Evolutionary conservation across 345 rosid species (phyloP).

Genomic region (Bretschneidera sinensis): DNA sequence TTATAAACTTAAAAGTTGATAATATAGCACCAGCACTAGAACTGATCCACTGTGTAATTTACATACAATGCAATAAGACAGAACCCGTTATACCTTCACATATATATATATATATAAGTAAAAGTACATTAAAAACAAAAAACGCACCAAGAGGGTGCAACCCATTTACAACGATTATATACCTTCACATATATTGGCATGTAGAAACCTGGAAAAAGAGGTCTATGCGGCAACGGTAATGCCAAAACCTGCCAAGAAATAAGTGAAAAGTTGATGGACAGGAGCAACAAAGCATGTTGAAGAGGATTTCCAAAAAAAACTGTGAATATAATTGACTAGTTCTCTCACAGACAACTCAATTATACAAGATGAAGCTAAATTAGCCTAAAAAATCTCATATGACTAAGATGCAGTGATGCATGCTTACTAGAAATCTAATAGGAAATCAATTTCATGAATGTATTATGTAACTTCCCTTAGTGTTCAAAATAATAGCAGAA

Average conservation of each 20-base stretch:
- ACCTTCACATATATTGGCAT: conserved; percentile 94
- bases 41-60: background rate
- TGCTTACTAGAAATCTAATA: background rate
- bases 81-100: conserved; percentile 60
- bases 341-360: background rate
- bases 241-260: conserved; percentile 75
- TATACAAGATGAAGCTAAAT: background rate
- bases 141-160: too few relatives aligned
- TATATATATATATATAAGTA: too few relatives aligned
- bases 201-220: conserved; percentile 96
- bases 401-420: too few relatives aligned
- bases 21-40: background rate
- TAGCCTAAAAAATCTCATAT: too few relatives aligned
- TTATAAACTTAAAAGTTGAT: background rate
- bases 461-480: background rate
- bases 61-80: background rate
- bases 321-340: too few relatives aligned
- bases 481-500: background rate
- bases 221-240: conserved; percentile 84
- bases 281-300: background rate
- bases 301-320: background rate
- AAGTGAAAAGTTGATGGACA: conserved; percentile 3
- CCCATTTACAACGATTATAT: too few relatives aligned
- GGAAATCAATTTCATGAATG: background rate
- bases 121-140: too few relatives aligned